Evolutionary conservation across 352 stramenopile genomes (phyloP), one percentile per base, ranked within the genome.

Genomic region (Phytophthora kernoviae): DNA sequence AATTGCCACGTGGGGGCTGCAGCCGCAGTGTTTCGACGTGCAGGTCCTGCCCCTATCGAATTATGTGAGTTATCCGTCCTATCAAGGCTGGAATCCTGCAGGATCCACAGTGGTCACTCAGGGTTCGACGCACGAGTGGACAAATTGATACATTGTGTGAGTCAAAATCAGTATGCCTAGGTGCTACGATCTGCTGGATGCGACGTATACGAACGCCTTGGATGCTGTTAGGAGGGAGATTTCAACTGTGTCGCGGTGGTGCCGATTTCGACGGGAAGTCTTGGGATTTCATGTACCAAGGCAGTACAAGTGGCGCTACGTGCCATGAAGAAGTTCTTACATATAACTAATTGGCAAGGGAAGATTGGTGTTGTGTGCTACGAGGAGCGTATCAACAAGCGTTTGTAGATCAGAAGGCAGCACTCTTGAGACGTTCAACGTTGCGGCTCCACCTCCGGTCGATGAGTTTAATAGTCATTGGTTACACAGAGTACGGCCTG

Each of bases 241-340:
- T 51, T 75, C 12, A 5, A 51, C 17, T 83, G 73, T 32, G 49
- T 83, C 4, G 70, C 68, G 6, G 53, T 81, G 15, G 60, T 68
- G 30, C 81, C 73, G 24, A 81, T 83, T 48, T 78, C 73, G 12
- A 86, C 76, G 10, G 76, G 73, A 11, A 77, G 70, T 43, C 49
- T 83, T 14, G 66, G 69, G 8, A 56, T 84, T 2, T 72, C 75
- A 18, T 33, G 4, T 32, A 63, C 47, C 5, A 15, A 58, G 18
- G 62, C 52, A 21, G 65, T 69, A n/a, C 33, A 61, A 22, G 61
- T 75, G 21, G 73, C 47, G 10, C 42, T 82, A 6, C 58, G 66
- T 36, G 61, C 56, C 14, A 65, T 75, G 32, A 62, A 75, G 56
- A 75, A 69, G 48, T 77, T 79, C 21, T 50, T 82, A 9, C 66